Percentiles rank a stretch among this genome's conserved stretches.
These are phyloP conservation scores for Diaporthe destruens DNA, from an alignment of 2,329 filamentous ascomycete genomes.

Conservation along the genomic window DNA sequence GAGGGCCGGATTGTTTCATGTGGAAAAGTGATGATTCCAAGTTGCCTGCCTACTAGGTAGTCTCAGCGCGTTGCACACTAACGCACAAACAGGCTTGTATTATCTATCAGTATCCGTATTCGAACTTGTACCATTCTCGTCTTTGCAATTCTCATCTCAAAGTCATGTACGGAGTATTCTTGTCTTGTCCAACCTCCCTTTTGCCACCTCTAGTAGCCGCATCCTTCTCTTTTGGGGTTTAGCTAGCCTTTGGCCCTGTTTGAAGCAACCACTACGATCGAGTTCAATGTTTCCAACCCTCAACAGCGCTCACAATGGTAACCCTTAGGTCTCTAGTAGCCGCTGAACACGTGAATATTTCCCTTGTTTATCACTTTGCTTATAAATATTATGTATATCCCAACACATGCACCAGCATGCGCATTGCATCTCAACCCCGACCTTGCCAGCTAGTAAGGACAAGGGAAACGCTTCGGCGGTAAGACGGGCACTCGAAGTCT, in stretches of 20 bases:
- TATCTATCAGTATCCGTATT: neutral
- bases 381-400: neutral
- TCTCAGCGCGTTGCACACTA: no score
- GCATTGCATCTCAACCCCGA: neutral
- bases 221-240: neutral
- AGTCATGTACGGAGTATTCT: neutral
- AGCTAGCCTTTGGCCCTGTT: neutral
- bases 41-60: no score
- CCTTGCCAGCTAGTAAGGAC: neutral
- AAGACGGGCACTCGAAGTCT: neutral
- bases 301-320: slow-evolving; percentile 1
- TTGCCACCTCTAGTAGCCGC: neutral
- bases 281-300: neutral
- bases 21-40: no score
- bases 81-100: neutral
- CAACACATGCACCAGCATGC: neutral
- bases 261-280: neutral
- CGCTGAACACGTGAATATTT: neutral
- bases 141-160: neutral
- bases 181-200: neutral
- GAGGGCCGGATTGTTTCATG: neutral
- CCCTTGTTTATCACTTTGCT: neutral
- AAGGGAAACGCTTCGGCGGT: neutral
- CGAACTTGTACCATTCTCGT: no score
- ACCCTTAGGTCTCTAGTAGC: neutral